phyloP scores from a whole-genome alignment of 2,329 filamentous ascomycete genomes.

The Bisporella sp. region DNA sequence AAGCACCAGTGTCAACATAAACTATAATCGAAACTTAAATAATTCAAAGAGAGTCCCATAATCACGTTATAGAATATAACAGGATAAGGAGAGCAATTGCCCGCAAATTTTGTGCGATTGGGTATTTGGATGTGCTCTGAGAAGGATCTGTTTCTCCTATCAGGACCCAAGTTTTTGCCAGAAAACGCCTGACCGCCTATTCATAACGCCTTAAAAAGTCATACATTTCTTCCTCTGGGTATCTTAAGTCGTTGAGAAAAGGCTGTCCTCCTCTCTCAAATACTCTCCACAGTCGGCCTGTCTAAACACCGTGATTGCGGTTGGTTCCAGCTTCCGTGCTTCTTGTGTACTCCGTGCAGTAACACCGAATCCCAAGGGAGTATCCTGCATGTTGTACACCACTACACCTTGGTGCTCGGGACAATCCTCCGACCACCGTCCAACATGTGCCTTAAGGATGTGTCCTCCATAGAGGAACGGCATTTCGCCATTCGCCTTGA shows the following conservation, averaged over 20 bases:
- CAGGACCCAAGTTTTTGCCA: too few relatives aligned
- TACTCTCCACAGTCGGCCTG: constrained; percentile 96
- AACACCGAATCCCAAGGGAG: constrained; percentile 86
- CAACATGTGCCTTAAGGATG: constrained; percentile 70
- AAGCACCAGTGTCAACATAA: too few relatives aligned
- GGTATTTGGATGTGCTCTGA: too few relatives aligned
- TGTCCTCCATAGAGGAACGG: constrained; percentile 94
- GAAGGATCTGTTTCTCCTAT: too few relatives aligned
- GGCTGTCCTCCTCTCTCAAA: constrained; percentile 69
- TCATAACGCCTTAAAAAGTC: too few relatives aligned
- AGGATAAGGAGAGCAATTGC: too few relatives aligned
- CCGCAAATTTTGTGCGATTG: too few relatives aligned
- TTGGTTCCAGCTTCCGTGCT: constrained; percentile 78
- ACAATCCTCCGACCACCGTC: constrained; percentile 82
- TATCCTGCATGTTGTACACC: constrained; percentile 87
- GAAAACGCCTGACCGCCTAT: too few relatives aligned
- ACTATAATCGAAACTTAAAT: too few relatives aligned
- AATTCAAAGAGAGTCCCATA: too few relatives aligned
- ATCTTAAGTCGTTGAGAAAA: constrained; percentile 41
- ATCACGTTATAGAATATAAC: too few relatives aligned
- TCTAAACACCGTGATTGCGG: constrained; percentile 79
- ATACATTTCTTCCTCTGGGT: not conserved
- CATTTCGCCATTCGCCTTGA: constrained; percentile 95
- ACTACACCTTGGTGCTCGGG: constrained; percentile 90
- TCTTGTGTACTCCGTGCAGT: constrained; percentile 84